These are phyloP conservation scores for Talaromyces sp. DNA, from an alignment of 2,329 filamentous ascomycete genomes.

Conservation along the genomic window DNA sequence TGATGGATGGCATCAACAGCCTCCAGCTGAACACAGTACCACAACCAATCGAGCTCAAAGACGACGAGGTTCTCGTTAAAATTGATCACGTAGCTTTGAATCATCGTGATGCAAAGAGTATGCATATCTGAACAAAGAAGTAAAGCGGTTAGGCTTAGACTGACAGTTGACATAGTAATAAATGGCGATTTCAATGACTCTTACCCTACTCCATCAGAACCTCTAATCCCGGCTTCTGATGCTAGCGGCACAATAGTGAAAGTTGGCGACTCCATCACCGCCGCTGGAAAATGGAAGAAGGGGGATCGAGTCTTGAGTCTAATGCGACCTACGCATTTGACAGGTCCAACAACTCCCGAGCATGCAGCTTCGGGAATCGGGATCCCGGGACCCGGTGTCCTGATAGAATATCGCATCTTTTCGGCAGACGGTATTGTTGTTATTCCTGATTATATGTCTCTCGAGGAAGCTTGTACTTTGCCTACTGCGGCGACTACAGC, in stretches of 20 bases:
- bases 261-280: conserved; percentile 38
- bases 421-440: conserved; percentile 39
- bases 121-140: neutral
- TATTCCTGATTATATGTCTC: conserved; percentile 36
- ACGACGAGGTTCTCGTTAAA: conserved; percentile 54
- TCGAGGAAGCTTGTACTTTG: conserved; percentile 40
- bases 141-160: neutral
- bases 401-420: conserved; percentile 44
- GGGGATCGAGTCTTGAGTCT: conserved; percentile 66
- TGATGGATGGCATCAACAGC: conserved; percentile 55
- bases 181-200: conserved; percentile 20
- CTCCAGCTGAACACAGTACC: conserved; percentile 45
- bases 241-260: conserved; percentile 62
- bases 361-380: conserved; percentile 59
- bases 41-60: conserved; percentile 45
- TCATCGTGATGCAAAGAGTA: conserved; percentile 49
- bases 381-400: conserved; percentile 51
- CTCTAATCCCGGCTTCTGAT: conserved; percentile 64
- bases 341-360: conserved; percentile 56
- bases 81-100: conserved; percentile 52
- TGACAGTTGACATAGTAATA: conserved; percentile 44
- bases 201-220: neutral
- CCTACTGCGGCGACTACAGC: conserved; percentile 50
- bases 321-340: conserved; percentile 53
- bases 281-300: conserved; percentile 48